phyloP scores from a whole-genome alignment of 2,329 filamentous ascomycete genomes.

The Hirsutella thompsonii region DNA sequence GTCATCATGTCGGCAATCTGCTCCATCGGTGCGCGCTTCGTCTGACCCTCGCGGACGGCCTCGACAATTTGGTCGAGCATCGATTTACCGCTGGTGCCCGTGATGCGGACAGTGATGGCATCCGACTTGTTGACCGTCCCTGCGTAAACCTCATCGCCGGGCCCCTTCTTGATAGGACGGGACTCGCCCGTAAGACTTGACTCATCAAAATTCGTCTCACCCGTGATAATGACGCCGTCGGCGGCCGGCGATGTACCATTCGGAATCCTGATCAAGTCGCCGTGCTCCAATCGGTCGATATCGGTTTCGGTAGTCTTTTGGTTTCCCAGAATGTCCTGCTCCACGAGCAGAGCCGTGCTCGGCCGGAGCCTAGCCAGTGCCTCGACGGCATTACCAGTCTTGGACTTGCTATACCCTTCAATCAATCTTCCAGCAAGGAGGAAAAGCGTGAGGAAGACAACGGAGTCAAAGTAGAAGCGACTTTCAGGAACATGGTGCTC shows the following conservation, averaged over 20 bases:
- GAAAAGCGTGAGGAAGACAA: conserved; percentile 85
- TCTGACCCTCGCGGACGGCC: conserved; percentile 66
- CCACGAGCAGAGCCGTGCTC: conserved; percentile 59
- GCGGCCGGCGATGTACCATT: conserved; percentile 76
- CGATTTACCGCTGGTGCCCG: conserved; percentile 51
- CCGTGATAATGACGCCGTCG: conserved; percentile 56
- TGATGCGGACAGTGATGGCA: conserved; percentile 50
- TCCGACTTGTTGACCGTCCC: conserved; percentile 62
- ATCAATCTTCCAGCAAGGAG: conserved; percentile 62
- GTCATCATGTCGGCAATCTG: conserved; percentile 61
- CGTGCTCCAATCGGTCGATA: conserved; percentile 62
- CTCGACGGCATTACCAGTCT: conserved; percentile 75
- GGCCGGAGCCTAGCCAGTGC: conserved; percentile 68
- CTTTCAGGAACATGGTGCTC: conserved; percentile 25
- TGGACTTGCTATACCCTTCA: conserved; percentile 85
- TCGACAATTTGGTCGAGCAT: conserved; percentile 73
- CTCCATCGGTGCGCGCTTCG: conserved; percentile 62
- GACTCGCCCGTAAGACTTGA: conserved; percentile 80
- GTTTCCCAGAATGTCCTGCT: conserved; percentile 21
- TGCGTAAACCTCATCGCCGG: conserved; percentile 54
- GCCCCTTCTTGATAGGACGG: conserved; percentile 47
- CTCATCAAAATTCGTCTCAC: conserved; percentile 67
- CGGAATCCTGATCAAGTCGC: conserved; percentile 61
- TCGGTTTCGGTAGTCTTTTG: conserved; percentile 29
- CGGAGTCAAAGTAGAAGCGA: conserved; percentile 76